Evolutionary conservation across 2,329 filamentous ascomycete genomes (phyloP).

Genomic region (Calonectria honghensis): DNA sequence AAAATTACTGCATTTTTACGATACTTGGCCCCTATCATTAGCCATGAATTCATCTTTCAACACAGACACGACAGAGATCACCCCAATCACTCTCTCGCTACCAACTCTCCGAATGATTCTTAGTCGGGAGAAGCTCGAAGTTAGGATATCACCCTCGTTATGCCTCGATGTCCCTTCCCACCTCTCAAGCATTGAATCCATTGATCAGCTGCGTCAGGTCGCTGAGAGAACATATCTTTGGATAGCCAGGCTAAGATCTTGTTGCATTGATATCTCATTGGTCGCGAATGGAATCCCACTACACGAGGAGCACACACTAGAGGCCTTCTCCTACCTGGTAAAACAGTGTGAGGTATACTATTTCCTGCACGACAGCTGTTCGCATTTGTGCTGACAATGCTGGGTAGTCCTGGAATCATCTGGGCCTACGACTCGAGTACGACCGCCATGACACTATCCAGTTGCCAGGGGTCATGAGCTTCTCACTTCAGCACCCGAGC

Average conservation of each 20-base stretch:
- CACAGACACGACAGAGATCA: not conserved
- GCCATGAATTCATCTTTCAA: not conserved
- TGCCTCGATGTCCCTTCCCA: conserved; percentile 51
- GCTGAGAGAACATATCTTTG: conserved; percentile 56
- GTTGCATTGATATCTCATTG: conserved; percentile 56
- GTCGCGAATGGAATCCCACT: conserved; percentile 47
- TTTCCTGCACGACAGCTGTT: too few species aligned
- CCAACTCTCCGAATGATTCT: conserved; percentile 52
- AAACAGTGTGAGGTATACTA: conserved; percentile 54
- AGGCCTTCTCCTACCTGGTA: conserved; percentile 48
- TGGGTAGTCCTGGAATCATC: conserved; percentile 57
- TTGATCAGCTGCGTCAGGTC: conserved; percentile 51
- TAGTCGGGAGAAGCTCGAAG: conserved; percentile 49
- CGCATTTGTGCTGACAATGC: conserved; percentile 9
- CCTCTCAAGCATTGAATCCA: conserved; percentile 38
- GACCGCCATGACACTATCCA: conserved; percentile 31
- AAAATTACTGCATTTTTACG: not conserved
- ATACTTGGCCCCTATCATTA: too few species aligned
- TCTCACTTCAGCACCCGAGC: conserved; percentile 62
- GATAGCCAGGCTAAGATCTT: conserved; percentile 57
- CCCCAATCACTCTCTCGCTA: conserved; percentile 48
- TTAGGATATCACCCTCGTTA: conserved; percentile 54
- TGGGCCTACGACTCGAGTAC: conserved; percentile 56
- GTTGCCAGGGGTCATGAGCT: conserved; percentile 51
- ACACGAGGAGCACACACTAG: conserved; percentile 36